Evolutionary conservation across 2,329 filamentous ascomycete genomes (phyloP), one percentile per base, ranked within the genome.

Genomic region (Coniosporium tulheliwenetii): DNA sequence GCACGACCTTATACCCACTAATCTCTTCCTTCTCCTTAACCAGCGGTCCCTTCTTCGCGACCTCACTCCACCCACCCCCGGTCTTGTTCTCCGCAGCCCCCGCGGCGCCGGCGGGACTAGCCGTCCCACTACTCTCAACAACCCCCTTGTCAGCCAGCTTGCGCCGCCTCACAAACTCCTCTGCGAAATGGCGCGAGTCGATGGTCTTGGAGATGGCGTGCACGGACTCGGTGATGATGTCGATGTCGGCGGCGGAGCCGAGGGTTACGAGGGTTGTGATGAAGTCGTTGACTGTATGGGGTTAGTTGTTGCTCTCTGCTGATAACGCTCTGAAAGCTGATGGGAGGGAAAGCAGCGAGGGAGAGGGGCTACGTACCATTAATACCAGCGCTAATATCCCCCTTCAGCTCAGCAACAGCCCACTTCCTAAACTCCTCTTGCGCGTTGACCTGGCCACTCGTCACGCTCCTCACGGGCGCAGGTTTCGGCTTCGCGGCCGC

Each of bases 381-480:
- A 48, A 81, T 82, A 46, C 67, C 69, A 57, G 71, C 69, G 55
- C 77, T 77, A 42, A 84, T 58, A 38, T 87, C 86, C 43, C 84
- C 80, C 42, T 74, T 71, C 47, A 98, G 69, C 57, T 91, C 80
- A 41, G 77, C 72, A 50, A 82, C 77, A 13, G 87, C 77, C 91
- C 91, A 98, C 61, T 93, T 95, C 55, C 78, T 80, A 60, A 98
- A 93, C 60, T 96, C 91, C 34, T 93, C 87, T 58, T 85, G 77
- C 2, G 91, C 89, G 44, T 73, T 75, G 48, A 67, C 67, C 38
- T 69, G 61, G 42, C 65, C 67, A 7, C 65, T 62, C 8, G 66
- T 60, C 3, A 71, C 65, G 2, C 66, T 60, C 38, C 59, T 66
- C 7, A 70, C 59, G 47, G 76, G 72, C 7, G 66, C 60, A 3